Evolutionary conservation across 805 yeast species (phyloP).

Genomic region (Yamadazyma laniorum): DNA sequence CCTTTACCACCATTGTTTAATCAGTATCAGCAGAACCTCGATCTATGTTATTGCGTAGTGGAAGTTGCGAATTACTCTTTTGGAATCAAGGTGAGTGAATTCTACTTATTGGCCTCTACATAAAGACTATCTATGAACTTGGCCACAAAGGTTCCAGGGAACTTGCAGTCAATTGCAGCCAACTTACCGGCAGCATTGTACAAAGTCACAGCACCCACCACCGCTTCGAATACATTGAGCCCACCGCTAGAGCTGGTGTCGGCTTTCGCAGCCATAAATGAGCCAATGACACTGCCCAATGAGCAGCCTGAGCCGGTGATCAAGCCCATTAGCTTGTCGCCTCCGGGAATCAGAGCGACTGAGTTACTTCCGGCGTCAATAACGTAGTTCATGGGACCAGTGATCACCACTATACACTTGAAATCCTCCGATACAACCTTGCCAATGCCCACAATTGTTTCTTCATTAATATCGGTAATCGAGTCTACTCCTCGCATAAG

Average conservation of each 20-base stretch:
- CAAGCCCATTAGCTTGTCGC: slow-evolving; percentile 58
- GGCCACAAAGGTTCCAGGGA: slow-evolving; percentile 56
- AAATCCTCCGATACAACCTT: slow-evolving; percentile 48
- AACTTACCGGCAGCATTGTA: slow-evolving; percentile 62
- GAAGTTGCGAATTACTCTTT: no score
- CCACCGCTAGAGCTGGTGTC: slow-evolving; percentile 14
- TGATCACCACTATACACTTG: slow-evolving; percentile 63
- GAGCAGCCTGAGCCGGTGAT: slow-evolving; percentile 87
- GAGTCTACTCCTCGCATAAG: slow-evolving; percentile 77
- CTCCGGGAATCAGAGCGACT: slow-evolving; percentile 46
- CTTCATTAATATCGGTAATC: slow-evolving; percentile 21
- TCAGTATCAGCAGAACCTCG: no score
- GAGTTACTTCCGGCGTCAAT: slow-evolving; percentile 16
- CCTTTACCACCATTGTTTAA: slow-evolving; percentile 5
- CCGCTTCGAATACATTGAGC: slow-evolving; percentile 41
- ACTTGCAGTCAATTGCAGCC: slow-evolving; percentile 43
- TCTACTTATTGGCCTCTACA: background rate
- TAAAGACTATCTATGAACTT: slow-evolving; percentile 45
- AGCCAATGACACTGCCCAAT: slow-evolving; percentile 68
- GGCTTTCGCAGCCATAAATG: slow-evolving; percentile 49
- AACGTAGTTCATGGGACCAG: slow-evolving; percentile 50
- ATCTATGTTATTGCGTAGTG: no score
- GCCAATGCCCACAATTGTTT: slow-evolving; percentile 40
- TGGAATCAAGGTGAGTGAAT: no score
- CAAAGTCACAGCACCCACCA: slow-evolving; percentile 51